These are phyloP conservation scores for Talaromyces sp. DNA, from an alignment of 2,329 filamentous ascomycete genomes.

Conservation along the genomic window DNA sequence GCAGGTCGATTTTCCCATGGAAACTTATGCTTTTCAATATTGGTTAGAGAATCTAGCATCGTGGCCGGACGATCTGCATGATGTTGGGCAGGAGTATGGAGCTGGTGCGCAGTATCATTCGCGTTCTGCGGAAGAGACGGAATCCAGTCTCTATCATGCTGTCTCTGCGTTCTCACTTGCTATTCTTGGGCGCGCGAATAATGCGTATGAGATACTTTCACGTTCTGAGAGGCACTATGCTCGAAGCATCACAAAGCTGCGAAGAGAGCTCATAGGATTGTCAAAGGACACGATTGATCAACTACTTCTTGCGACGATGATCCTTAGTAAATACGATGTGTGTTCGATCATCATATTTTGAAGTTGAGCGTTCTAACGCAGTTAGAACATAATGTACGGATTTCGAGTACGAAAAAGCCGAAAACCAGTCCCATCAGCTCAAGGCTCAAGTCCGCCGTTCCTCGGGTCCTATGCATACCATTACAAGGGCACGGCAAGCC, in stretches of 20 bases:
- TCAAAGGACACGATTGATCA: constrained; percentile 23
- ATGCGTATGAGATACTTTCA: constrained; percentile 15
- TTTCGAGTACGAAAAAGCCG: neutral
- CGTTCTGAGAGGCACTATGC: neutral
- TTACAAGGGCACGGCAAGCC: constrained; percentile 22
- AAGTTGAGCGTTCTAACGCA: neutral
- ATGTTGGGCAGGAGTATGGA: constrained; percentile 24
- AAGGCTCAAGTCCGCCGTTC: constrained; percentile 5
- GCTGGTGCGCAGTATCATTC: constrained; percentile 20
- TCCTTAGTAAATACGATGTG: constrained; percentile 24
- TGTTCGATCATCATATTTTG: neutral
- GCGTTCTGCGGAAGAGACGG: constrained; percentile 9
- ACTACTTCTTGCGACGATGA: constrained; percentile 24
- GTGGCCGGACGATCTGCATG: constrained; percentile 21
- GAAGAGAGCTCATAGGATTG: constrained; percentile 20
- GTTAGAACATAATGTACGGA: constrained; percentile 7
- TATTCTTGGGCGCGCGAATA: constrained; percentile 22
- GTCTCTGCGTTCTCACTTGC: constrained; percentile 25
- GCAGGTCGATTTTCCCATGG: constrained; percentile 12
- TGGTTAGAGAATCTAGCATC: constrained; percentile 23
- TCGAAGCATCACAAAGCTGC: constrained; percentile 19
- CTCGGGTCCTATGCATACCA: constrained; percentile 21
- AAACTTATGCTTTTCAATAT: constrained; percentile 24
- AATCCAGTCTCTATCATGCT: constrained; percentile 23
- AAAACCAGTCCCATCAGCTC: neutral